phyloP scores from a whole-genome alignment of 2,329 filamentous ascomycete species.

The Xenoacremonium recifei region DNA sequence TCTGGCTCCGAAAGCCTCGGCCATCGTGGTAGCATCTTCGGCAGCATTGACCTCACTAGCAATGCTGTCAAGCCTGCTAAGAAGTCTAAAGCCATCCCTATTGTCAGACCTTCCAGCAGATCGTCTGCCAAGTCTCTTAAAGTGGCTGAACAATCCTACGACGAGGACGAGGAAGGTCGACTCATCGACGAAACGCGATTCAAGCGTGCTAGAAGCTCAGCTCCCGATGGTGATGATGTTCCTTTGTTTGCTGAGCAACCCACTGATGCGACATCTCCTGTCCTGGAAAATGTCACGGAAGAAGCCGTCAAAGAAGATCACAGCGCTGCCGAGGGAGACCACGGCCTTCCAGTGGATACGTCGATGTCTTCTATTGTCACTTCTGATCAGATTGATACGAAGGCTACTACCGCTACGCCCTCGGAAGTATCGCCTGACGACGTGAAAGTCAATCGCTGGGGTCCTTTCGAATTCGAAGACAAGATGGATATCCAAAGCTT shows the following conservation, averaged over 20 bases:
- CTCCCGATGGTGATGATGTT: constrained; percentile 68
- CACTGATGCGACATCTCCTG: constrained; percentile 11
- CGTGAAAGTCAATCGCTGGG: constrained; percentile 43
- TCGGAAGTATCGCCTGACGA: constrained; percentile 53
- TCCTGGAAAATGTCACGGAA: constrained; percentile 18
- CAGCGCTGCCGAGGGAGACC: constrained; percentile 39
- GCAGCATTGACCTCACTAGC: constrained; percentile 62
- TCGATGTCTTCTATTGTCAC: constrained; percentile 53
- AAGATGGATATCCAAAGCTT: constrained; percentile 49
- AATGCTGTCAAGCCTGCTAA: constrained; percentile 66
- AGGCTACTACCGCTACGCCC: constrained; percentile 50
- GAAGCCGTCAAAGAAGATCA: constrained; percentile 21
- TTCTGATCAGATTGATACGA: constrained; percentile 54
- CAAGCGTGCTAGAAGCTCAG: constrained; percentile 70
- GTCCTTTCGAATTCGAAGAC: constrained; percentile 60
- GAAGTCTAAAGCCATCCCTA: constrained; percentile 81
- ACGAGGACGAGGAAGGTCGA: constrained; percentile 47
- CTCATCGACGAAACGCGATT: constrained; percentile 65
- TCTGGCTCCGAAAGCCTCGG: constrained; percentile 44
- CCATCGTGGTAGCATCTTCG: constrained; percentile 60
- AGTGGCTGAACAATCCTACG: constrained; percentile 14
- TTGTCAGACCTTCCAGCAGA: constrained; percentile 64
- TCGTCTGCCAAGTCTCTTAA: constrained; percentile 34
- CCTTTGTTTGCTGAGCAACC: constrained; percentile 68
- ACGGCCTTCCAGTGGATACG: constrained; percentile 42